phyloP scores from a whole-genome alignment of 495 filamentous ascomycete species.

The Glonium stellatum region DNA sequence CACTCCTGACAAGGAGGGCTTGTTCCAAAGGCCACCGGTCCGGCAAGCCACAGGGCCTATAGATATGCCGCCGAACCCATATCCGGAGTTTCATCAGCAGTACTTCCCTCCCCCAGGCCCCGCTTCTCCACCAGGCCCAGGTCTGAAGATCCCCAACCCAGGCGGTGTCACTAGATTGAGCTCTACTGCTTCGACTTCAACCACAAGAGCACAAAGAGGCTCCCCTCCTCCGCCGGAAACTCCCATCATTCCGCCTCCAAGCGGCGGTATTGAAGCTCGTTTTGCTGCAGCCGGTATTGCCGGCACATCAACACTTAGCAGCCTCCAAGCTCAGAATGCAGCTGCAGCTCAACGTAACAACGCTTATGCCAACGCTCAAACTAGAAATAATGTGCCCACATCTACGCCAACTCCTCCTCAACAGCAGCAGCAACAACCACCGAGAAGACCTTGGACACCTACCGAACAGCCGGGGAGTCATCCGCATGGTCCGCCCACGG shows the following conservation, averaged over 20 bases:
- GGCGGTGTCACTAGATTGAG: conserved; percentile 66
- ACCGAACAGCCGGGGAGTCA: conserved; percentile 84
- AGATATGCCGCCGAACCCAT: conserved; percentile 42
- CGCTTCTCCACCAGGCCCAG: conserved; percentile 4
- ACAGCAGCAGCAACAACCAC: conserved; percentile 40
- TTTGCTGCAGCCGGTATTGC: conserved; percentile 86
- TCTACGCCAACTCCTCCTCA: conserved; percentile 14
- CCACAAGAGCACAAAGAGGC: conserved; percentile 82
- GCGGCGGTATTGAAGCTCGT: conserved; percentile 77
- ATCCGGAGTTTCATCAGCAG: conserved; percentile 56
- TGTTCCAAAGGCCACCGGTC: conserved; percentile 55
- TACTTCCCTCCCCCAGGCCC: conserved; percentile 53
- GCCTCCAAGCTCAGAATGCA: conserved; percentile 71
- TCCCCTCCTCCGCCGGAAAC: conserved; percentile 95
- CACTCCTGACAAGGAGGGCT: conserved; percentile 60
- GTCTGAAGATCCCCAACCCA: conserved; percentile 40
- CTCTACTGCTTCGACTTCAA: conserved; percentile 86
- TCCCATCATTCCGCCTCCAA: conserved; percentile 67
- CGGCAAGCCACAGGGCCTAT: conserved; percentile 21
- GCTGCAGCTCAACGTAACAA: conserved; percentile 68
- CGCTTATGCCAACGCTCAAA: conserved; percentile 57
- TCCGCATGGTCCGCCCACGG: conserved; percentile 85
- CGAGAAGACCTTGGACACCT: conserved; percentile 84
- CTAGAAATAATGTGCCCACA: conserved; percentile 29
- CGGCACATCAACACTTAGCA: conserved; percentile 71